Base-by-base conservation (phyloP, 2,329 filamentous ascomycete genomes). In the Conoideocrella luteorostrata region DNA sequence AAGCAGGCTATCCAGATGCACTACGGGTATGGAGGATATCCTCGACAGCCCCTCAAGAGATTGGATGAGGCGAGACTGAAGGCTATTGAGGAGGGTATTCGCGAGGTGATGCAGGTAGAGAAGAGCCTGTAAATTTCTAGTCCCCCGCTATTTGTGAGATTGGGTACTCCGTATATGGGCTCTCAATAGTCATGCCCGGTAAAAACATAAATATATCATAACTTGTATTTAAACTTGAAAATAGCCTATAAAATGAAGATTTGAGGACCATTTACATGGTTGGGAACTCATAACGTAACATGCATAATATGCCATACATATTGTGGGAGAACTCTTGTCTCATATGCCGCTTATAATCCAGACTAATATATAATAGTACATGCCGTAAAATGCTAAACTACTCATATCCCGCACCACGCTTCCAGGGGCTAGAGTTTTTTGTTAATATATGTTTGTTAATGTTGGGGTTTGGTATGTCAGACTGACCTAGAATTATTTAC, bases 1-100 rank as follows among this genome's bases (percentile, higher is more conserved):
- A 94, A 94, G 74, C 79, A 78, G 52, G 86, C 84, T 10, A 82
- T 94, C 54, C 81, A 93, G 69, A 79, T 71, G 52, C 88, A 88
- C 63, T 88, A 80, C 59, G 87, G 87, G 39, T 94, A 94, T 60
- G 88, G 88, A 22, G 86, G 84, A 4, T 79, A 80, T 61, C 86
- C 87, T 5, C 77, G 88, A 47, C 72, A 76, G 55, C 88, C 88
- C 41, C 72, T 90, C 52, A 82, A 82, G 71, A 73, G 79, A 47
- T 64, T 88, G 40, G 73, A 77, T 32, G 64, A 79, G 56, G 78
- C 75, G 30, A 71, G 70, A 56, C 69, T 75, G 15, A 62, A 64
- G 35, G 65, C 62, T 4, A 77, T 82, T 41, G 68, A 70, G 51
- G 73, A 78, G 44, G 77, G 77, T 2, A 72, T 79, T 40, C 64